Base-by-base conservation (phyloP, 2,329 filamentous ascomycete genomes). In the Raffaelea arxii region DNA sequence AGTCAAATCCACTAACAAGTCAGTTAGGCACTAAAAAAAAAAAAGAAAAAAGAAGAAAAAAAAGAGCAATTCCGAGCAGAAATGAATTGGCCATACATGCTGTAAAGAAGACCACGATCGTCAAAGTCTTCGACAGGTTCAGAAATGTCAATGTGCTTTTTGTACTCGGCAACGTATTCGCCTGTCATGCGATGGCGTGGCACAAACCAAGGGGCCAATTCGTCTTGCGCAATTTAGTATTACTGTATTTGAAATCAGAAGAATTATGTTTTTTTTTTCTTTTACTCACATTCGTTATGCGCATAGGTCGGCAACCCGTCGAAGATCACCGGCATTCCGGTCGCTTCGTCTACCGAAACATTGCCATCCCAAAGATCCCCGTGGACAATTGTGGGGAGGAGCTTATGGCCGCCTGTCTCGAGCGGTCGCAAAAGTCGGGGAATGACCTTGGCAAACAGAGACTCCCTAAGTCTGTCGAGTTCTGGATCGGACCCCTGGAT, bases 311-410 rank as follows among this genome's bases (percentile, higher is more conserved):
- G 62, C 37, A 59, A 60, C 0, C 65, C 56, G 51, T 71, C 67
- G 50, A 67, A 72, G 2, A 70, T 51, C 3, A 69, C 49, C 10
- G 58, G 53, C 32, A 58, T 40, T 2, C 52, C 55, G 1, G 55
- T 65, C 5, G 58, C 50, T 5, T 49, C 41, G 25, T 66, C 58
- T 1, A 61, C 57, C 0, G 57, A 59, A 5, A 58, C 48, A 50
- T 72, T 72, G 4, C 52, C 65, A 44, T 61, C 57, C 67, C 67
- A 71, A 4, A 71, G 54, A 42, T 72, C 65, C 0, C 66, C 65
- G 41, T 74, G 70, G 2, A 74, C 57, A 2, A 74, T 56, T 1
- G 56, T 60, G 2, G 70, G 70, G 41, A 66, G 67, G 2, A 74
- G 51, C 0, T 32, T 57, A 16, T 65, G 56, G 2, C 68, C 66